These are phyloP conservation scores for Hypomyces rosellus DNA, from an alignment of 2,329 filamentous ascomycete genomes.

Conservation along the genomic window DNA sequence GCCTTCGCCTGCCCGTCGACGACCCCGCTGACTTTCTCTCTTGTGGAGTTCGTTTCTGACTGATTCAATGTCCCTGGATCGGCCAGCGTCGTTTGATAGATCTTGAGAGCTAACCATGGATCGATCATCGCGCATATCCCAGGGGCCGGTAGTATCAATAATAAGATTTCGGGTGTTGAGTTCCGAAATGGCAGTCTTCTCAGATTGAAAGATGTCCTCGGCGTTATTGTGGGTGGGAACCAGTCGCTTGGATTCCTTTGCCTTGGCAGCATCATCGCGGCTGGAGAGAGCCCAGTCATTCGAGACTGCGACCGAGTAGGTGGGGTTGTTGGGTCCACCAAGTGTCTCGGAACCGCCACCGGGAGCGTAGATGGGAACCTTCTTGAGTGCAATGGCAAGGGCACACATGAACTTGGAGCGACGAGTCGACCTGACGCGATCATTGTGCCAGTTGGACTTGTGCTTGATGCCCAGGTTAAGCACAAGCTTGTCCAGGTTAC, in stretches of 20 bases:
- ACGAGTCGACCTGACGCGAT: slow-evolving; percentile 69
- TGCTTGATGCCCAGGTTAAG: slow-evolving; percentile 80
- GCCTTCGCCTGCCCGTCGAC: slow-evolving; percentile 43
- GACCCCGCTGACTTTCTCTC: slow-evolving; percentile 42
- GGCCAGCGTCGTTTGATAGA: slow-evolving; percentile 28
- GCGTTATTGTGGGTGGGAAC: slow-evolving; percentile 41
- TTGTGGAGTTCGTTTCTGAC: slow-evolving; percentile 31
- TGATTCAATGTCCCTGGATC: slow-evolving; percentile 33
- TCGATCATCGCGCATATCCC: slow-evolving; percentile 15
- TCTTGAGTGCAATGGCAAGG: slow-evolving; percentile 75
- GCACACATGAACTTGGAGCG: slow-evolving; percentile 98
- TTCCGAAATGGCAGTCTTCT: slow-evolving; percentile 39
- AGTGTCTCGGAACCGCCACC: slow-evolving; percentile 61
- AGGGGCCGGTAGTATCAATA: slow-evolving; percentile 19
- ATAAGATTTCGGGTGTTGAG: slow-evolving; percentile 35
- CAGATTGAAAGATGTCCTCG: slow-evolving; percentile 26
- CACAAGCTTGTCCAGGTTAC: slow-evolving; percentile 80
- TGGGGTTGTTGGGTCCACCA: slow-evolving; percentile 65
- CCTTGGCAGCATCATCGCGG: slow-evolving; percentile 51
- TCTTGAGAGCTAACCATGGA: slow-evolving; percentile 16
- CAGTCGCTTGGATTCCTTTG: slow-evolving; percentile 60
- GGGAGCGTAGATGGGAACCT: slow-evolving; percentile 77
- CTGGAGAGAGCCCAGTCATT: slow-evolving; percentile 60
- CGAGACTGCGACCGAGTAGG: slow-evolving; percentile 71
- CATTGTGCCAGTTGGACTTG: slow-evolving; percentile 91